Evolutionary conservation across 768 basidiomycete species (phyloP), one percentile per base, ranked within the genome.

Genomic region (Naganishia onofrii): DNA sequence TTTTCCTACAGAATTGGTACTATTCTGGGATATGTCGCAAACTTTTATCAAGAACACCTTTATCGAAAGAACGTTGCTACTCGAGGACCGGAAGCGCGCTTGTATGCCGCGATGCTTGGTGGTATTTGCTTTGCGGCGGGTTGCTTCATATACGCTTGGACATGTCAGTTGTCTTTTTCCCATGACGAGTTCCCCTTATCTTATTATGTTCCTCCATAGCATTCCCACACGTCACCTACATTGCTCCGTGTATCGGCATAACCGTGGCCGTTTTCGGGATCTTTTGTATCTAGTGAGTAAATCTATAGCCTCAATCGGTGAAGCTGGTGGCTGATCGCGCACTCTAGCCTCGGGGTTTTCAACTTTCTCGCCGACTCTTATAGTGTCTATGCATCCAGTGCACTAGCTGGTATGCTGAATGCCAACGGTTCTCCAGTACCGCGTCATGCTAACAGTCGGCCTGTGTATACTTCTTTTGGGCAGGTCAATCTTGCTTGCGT

Each of bases 121-220:
- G 79, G 79, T 19, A 65, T 81, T 29, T 60, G 67, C 7, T 71
- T 81, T 31, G 70, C 77, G 0, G 56, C 77, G 13, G 81, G 81
- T 0, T 79, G 78, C 51, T 85, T 90, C 79, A 86, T 90, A 32
- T 91, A 87, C 73, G 89, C 87, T 0, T 90, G 88, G 87, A 86
- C 87, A 3, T 85, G 87, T 15, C 85, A 71, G 70, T 63, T 15
- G 26, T 13, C 29, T n/a, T 23, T 15, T 21, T 19, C 29, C 17
- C 15, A 13, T 29, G 53, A 13, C 7, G 21, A n/a, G 12, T 23
- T 51, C 12, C 21, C 4, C n/a, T 51, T 21, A 1, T 32, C 10
- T 29, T 17, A 21, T 19, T 15, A n/a, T 32, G 28, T 26, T 26
- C 55, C 31, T 46, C 13, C 23, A 6, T 32, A 71, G 70, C 70